Conservation (phyloP, 345 rosid species). For the Kernera saxatilis region DNA sequence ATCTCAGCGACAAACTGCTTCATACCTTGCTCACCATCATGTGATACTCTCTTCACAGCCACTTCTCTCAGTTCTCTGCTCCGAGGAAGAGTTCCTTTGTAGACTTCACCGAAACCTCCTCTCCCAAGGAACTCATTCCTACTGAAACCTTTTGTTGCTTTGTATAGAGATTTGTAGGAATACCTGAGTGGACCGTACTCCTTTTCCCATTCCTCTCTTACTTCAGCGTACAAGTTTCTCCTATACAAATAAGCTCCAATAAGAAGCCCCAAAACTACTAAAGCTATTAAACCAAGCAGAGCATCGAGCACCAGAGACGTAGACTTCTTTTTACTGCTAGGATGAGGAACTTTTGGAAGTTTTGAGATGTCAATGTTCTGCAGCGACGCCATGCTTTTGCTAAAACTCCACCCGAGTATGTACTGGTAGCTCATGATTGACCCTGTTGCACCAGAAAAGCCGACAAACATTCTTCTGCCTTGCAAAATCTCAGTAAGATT, state of each 20-base stretch:
- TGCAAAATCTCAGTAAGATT: slow-evolving; percentile 41
- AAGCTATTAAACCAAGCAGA: slow-evolving; percentile 24
- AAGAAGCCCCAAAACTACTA: slow-evolving; percentile 9
- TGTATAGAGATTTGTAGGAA: slow-evolving; percentile 48
- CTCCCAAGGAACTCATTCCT: slow-evolving; percentile 41
- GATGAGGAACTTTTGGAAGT: slow-evolving; percentile 47
- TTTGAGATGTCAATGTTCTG: slow-evolving; percentile 34
- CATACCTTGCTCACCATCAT: slow-evolving; percentile 44
- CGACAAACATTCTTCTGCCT: slow-evolving; percentile 42
- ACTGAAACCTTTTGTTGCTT: slow-evolving; percentile 57
- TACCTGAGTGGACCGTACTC: slow-evolving; percentile 50
- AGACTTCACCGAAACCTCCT: slow-evolving; percentile 68
- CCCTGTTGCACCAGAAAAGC: slow-evolving; percentile 60
- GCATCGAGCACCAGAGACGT: slow-evolving; percentile 9
- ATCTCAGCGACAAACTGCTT: slow-evolving; percentile 49
- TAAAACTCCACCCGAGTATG: slow-evolving; percentile 68
- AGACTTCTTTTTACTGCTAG: background rate
- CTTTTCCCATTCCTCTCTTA: slow-evolving; percentile 59
- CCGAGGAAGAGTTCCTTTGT: slow-evolving; percentile 42
- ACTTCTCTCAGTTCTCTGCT: slow-evolving; percentile 29
- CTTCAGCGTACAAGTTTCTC: slow-evolving; percentile 46
- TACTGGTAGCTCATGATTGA: slow-evolving; percentile 35
- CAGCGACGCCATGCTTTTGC: slow-evolving; percentile 33
- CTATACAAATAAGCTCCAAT: slow-evolving; percentile 22
- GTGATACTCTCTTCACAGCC: slow-evolving; percentile 55